Evolutionary conservation across 2,329 filamentous ascomycete genomes (phyloP).

Genomic region (Aspergillus proliferans): DNA sequence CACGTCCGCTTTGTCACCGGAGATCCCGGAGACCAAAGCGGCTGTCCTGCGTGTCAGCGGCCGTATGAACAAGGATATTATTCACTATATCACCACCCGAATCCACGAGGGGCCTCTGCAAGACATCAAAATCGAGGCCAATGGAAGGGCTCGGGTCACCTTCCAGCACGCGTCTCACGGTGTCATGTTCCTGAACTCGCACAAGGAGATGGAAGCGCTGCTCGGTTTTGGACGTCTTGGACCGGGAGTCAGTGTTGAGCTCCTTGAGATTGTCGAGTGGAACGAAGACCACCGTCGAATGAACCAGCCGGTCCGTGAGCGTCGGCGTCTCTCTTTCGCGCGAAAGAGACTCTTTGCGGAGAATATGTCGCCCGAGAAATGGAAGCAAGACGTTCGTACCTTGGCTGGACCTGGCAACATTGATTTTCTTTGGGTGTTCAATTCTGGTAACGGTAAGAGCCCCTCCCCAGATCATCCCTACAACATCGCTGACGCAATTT

Average conservation of each 20-base stretch:
- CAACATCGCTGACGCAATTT: conserved; percentile 8
- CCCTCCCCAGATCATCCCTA: background rate
- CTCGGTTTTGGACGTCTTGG: conserved; percentile 31
- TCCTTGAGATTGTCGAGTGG: conserved; percentile 27
- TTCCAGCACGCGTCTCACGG: conserved; percentile 36
- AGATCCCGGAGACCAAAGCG: conserved; percentile 21
- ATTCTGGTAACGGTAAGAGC: conserved; percentile 37
- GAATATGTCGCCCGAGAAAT: conserved; percentile 26
- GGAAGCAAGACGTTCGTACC: conserved; percentile 29
- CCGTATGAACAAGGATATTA: conserved; percentile 16
- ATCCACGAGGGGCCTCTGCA: conserved; percentile 36
- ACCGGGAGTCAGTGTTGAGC: conserved; percentile 20
- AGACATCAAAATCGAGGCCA: conserved; percentile 29
- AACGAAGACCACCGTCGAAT: conserved; percentile 30
- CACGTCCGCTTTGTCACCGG: conserved; percentile 4
- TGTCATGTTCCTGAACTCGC: conserved; percentile 26
- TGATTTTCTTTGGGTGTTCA: conserved; percentile 38
- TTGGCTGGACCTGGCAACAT: conserved; percentile 31
- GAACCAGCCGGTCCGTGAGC: conserved; percentile 30
- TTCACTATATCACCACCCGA: conserved; percentile 27
- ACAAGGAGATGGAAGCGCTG: conserved; percentile 21
- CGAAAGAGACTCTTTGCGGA: conserved; percentile 33
- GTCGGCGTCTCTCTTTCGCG: conserved; percentile 38
- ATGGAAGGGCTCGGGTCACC: conserved; percentile 27
- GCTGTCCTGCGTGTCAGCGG: conserved; percentile 22